Evolutionary conservation across 306 rosid genomes (phyloP), one percentile per base, ranked within the genome.

Genomic region (Ormosia semicastrata): DNA sequence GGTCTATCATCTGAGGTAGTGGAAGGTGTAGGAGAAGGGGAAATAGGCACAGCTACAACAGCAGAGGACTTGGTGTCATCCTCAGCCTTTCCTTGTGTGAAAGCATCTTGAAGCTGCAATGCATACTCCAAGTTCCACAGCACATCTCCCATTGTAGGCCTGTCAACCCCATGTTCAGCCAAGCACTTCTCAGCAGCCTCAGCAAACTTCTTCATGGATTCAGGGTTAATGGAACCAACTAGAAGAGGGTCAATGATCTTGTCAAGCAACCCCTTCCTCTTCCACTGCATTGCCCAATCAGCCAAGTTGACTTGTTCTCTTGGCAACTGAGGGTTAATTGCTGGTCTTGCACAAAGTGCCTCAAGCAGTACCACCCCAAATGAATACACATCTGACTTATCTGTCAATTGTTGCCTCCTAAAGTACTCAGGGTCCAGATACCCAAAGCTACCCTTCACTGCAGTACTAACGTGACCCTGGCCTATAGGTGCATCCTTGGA

Each of bases 141-240:
- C 36, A 85, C 86, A 76, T 85, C 88, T 17, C 88, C 88, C 88
- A 85, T 85, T 44, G 86, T 54, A 29, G 88, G 88, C 68, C 88
- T 81, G 9, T 85, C 88, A 6, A 56, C 83, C 4, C 88, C 88
- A 66, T 66, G 57, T 8, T 85, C 88, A 15, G 86, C 86, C 73
- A 85, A 77, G 41, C 88, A 81, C 73, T 85, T 85, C 54, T 85
- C 88, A 18, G 88, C 80, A 15, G 83, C 88, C 73, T 85, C 88
- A 13, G 83, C 81, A 72, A 77, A 77, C 60, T 77, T 85, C 62
- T 85, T 72, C 79, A 85, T 49, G 1, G 88, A 85, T 66, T 81
- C 83, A 1, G 80, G 86, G 52, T 71, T 79, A 14, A 78, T 71
- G 3, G 54, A 14, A 3, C 83, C 88, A 3, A 77, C 71, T 7